Percentiles rank a stretch among this genome's conserved stretches.
phyloP scores from a whole-genome alignment of 148 eudicot genomes.

The Agrostemma githago region DNA sequence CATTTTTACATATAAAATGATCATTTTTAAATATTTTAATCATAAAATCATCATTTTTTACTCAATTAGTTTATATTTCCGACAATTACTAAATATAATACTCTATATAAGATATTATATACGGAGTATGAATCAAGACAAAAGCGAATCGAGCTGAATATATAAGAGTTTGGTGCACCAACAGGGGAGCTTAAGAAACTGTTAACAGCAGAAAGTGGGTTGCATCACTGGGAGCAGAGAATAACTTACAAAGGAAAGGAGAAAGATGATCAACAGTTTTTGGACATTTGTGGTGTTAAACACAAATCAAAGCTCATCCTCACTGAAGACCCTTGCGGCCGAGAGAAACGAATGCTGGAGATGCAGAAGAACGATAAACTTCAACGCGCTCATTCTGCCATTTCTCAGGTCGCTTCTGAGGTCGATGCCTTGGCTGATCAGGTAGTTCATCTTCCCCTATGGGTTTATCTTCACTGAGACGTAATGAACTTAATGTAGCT shows the following conservation, averaged over 20 bases:
- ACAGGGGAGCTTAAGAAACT: slow-evolving; percentile 51
- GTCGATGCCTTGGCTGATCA: slow-evolving; percentile 41
- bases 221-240: slow-evolving; percentile 42
- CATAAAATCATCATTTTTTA: too few relatives aligned
- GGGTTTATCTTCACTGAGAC: background rate
- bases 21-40: too few relatives aligned
- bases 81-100: too few relatives aligned
- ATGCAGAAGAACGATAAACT: slow-evolving; percentile 41
- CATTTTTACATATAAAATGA: too few relatives aligned
- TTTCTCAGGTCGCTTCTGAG: slow-evolving; percentile 31
- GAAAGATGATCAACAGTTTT: slow-evolving; percentile 35
- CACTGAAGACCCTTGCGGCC: slow-evolving; percentile 41
- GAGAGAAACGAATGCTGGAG: slow-evolving; percentile 34
- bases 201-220: slow-evolving; percentile 36
- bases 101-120: too few relatives aligned
- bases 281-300: slow-evolving; percentile 48
- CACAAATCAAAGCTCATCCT: slow-evolving; percentile 41
- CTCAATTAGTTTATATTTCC: too few relatives aligned
- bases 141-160: too few relatives aligned
- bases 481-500: too few relatives aligned
- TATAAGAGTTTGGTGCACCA: background rate
- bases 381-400: slow-evolving; percentile 26
- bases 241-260: slow-evolving; percentile 41
- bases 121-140: too few relatives aligned
- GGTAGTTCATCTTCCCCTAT: slow-evolving; percentile 21